Conservation (phyloP, 805 yeast species). For the Candida broadrunensis region DNA sequence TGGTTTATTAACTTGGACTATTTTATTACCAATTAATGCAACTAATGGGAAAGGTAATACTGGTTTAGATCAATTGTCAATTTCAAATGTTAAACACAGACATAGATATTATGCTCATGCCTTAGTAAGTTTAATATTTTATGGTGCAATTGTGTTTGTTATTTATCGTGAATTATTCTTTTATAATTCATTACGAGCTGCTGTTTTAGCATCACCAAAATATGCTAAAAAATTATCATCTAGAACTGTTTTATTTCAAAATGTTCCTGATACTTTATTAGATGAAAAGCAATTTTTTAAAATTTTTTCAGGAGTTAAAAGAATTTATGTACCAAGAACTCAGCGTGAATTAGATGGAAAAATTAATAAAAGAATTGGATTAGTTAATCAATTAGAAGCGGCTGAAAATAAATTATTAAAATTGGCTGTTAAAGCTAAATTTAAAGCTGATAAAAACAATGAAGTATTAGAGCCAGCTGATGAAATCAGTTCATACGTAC, state of each 20-base stretch:
- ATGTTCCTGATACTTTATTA: constrained; percentile 72
- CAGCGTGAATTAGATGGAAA: constrained; percentile 50
- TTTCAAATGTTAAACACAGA: constrained; percentile 62
- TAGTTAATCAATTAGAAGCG: constrained; percentile 63
- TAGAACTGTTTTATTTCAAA: constrained; percentile 79
- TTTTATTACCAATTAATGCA: constrained; percentile 83
- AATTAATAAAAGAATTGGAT: constrained; percentile 55
- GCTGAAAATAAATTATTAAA: constrained; percentile 59
- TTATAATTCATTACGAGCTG: constrained; percentile 73
- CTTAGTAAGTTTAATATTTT: constrained; percentile 75
- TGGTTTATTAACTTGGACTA: constrained; percentile 55
- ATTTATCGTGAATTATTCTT: constrained; percentile 81
- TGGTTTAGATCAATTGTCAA: constrained; percentile 77
- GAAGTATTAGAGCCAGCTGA: constrained; percentile 39
- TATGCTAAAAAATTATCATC: constrained; percentile 73
- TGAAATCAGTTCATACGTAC: constrained; percentile 56
- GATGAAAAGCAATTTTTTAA: constrained; percentile 71
- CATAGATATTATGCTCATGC: constrained; percentile 84
- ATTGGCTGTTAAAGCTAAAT: constrained; percentile 60
- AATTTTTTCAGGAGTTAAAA: constrained; percentile 77
- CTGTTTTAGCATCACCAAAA: constrained; percentile 75
- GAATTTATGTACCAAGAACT: constrained; percentile 78
- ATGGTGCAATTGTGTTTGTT: constrained; percentile 64
- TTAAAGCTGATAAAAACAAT: constrained; percentile 68
- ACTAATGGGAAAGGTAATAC: constrained; percentile 55